A percentile compares a stretch with the other conserved stretches of the same genome.
Conservation (phyloP, 345 rosid genomes). For the Hibiscus mutabilis region DNA sequence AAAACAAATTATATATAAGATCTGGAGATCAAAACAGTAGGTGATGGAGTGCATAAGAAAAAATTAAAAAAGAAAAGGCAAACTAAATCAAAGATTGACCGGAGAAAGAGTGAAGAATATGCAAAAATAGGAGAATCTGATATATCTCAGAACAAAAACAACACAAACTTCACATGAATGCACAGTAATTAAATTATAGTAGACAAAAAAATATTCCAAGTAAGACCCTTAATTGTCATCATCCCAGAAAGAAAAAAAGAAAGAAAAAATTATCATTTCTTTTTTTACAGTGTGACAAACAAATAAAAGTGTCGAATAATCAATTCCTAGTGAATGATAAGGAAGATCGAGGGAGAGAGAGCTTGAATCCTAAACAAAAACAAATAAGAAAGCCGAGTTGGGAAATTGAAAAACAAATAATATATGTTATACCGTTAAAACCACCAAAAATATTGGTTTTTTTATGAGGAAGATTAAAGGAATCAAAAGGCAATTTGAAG, state of each 20-base stretch:
- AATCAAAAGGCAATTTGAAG: not conserved
- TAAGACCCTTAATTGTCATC: slow-evolving; percentile 20
- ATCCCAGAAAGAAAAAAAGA: slow-evolving; percentile 6
- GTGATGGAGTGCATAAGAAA: not conserved
- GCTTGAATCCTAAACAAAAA: slow-evolving; percentile 30
- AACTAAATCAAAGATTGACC: slow-evolving; percentile 23
- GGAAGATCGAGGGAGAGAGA: not conserved
- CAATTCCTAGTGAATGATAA: not conserved
- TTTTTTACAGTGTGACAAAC: not conserved
- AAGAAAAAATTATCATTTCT: not conserved
- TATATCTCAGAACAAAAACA: slow-evolving; percentile 32
- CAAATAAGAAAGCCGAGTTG: not conserved
- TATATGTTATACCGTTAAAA: slow-evolving; percentile 1
- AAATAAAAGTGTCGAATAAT: not conserved
- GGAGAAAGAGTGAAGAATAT: slow-evolving; percentile 24
- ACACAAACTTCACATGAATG: slow-evolving; percentile 22
- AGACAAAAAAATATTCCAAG: slow-evolving; percentile 12
- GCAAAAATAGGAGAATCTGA: slow-evolving; percentile 34
- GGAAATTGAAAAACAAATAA: not conserved
- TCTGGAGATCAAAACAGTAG: not conserved
- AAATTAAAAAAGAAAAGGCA: not conserved
- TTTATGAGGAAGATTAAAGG: not conserved
- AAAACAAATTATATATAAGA: not conserved
- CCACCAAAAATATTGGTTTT: not conserved
- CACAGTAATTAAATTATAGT: slow-evolving; percentile 18